Evolutionary conservation across 139 green algal species (phyloP), one percentile per base, ranked within the genome.

Genomic region (Chlorella ohadii): DNA sequence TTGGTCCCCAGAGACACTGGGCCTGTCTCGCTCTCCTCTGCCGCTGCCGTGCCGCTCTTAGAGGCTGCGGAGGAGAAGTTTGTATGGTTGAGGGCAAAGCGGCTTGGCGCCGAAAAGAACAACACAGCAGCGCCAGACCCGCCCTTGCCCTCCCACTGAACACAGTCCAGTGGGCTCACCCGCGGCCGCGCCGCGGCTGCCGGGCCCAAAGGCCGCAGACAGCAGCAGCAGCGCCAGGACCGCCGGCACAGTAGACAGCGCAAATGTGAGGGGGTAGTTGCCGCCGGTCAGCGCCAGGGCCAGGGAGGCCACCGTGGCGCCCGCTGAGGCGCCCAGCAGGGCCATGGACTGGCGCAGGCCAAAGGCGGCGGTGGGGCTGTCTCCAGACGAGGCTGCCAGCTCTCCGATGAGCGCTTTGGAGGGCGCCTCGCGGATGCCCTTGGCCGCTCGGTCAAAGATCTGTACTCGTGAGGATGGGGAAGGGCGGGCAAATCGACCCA

Each of bases 361-460:
- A 77, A 96, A 97, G 55, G 94, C 94, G 20, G 90, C 91, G 79
- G 94, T 90, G 19, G 94, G 85, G 25, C 83, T 79, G 83, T 97
- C 94, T 20, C 94, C 94, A 28, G 88, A 92, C 59, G 92, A 85
- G 1, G 83, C 73, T 0, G 94, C 91, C 68, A 96, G 90, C 64
- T 97, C 90, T 36, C 94, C 94, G 84, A 97, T 96, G 15, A 97
- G 83, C 2, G 94, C 94, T 81, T 97, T 96, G 61, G 89, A 93
- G 67, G 94, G 94, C 2, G 94, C 94, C 85, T 96, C 94, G 31
- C 94, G 84, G 65, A 97, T 93, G 68, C 94, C 94, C 88, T 97
- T 97, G 77, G 73, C 90, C 85, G 95, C 85, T 36, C 93, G 85
- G 86, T 92, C 90, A 59, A 91, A 85, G 15, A 94, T 82, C 83